Evolutionary conservation across 2,329 filamentous ascomycete species (phyloP), one percentile per base, ranked within the genome.

Genomic region (Colletotrichum sp.): DNA sequence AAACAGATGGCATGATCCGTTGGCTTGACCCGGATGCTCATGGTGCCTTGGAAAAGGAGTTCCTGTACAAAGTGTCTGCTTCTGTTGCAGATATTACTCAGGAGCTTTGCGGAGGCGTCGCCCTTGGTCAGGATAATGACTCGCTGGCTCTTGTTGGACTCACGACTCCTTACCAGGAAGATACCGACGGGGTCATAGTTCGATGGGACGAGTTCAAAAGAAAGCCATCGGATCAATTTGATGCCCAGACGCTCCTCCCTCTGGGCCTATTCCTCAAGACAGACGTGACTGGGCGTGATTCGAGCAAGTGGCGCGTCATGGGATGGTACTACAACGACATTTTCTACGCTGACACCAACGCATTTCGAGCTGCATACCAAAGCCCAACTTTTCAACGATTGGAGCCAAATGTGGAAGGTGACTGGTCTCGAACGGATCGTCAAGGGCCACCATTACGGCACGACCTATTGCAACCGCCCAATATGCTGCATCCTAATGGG

Each of bases 311-410:
- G 90, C 83, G 80, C 24, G 79, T 90, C 0, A 83, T 85, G n/a
- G 88, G 87, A 3, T 92, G 90, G 88, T 86, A 89, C 18, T 92
- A 91, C 79, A 87, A 90, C 73, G 86, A 87, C 60, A 80, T 88
- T n/a, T 88, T 88, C 76, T 92, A 91, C 78, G 80, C 84, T 34
- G 87, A 87, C 8, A 88, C 87, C 2, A 83, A 89, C 21, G 85
- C 84, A 4, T 89, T 91, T 80, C 82, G 87, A 36, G 78, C 70
- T 1, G 88, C 89, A 3, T 87, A 86, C 78, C 85, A 82, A 71
- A 81, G 81, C 26, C 81, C 83, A 4, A 83, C 81, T 7, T 89
- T 91, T 75, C 83, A 85, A 64, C 90, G 88, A 78, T 83, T 89
- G 26, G 83, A 83, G 32, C 82, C 86, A 26, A 89, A 88, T 60